Evolutionary conservation across 2,329 filamentous ascomycete genomes (phyloP), one percentile per base, ranked within the genome.

Genomic region (Aspergillus tanneri): DNA sequence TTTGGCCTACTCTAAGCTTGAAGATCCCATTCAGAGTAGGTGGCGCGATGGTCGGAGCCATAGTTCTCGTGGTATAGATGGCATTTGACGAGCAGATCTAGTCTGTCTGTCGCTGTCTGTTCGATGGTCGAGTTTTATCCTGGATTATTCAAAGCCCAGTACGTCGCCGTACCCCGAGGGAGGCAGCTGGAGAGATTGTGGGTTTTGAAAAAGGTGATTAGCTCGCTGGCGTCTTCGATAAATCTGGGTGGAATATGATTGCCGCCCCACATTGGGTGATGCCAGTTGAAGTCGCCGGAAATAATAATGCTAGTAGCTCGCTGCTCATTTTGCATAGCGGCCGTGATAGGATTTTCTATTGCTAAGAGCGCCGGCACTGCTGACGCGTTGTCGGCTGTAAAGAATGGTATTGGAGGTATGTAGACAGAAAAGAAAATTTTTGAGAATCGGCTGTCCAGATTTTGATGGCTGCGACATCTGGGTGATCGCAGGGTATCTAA

Each of bases 1-100:
- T n/a, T n/a, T n/a, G n/a, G n/a, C n/a, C n/a, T n/a, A n/a, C n/a
- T 51, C 32, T 39, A 48, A 11, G 34, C 25, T 22, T 59, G 32
- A 2, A 59, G 52, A 22, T 42, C 39, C 50, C 46, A 60, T 47
- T 60, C 44, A 2, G 59, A 59, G 47, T 61, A 60, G 5, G 40
- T 62, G 11, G 39, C 52, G 5, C 46, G 46, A 35, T 62, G 46
- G 47, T 59, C 53, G 1, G 53, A 62, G n/a, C 60, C 43, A 23
- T 63, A 61, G 47, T 58, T 55, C n/a, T 61, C 53, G 18, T 55
- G 48, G 43, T 63, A 60, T 2, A 61, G 56, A 5, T 57, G 49
- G 38, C 45, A 64, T 37, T 58, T 59, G 4, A 61, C 27, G 8
- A 64, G 47, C 7, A 37, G 46, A 8, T 28, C 25, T 2, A 24